Base-by-base conservation (phyloP, 1,139 yeast genomes). In the Hyphopichia khmerensis region DNA sequence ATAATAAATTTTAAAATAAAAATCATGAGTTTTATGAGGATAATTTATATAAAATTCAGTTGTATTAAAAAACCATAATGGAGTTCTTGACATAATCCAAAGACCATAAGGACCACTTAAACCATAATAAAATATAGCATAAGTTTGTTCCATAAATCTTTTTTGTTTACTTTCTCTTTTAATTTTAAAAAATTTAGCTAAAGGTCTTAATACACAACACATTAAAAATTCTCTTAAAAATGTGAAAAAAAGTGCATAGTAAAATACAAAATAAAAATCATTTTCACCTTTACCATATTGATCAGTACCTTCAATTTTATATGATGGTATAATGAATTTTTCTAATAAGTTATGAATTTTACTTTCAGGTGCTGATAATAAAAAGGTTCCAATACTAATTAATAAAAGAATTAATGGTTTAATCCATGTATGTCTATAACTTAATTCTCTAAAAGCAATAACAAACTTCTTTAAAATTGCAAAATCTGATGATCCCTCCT, bases 61-160 rank as follows among this genome's bases (percentile, higher is more conserved):
- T 7, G 97, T 93, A 60, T 87, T 77, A 64, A 93, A 93, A 60
- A 74, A 85, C 98, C 98, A 91, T 49, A 93, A 62, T 38, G 95
- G 96, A 35, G 86, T 77, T 40, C 77, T 72, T n/a, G 63, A 60
- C 99, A 93, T 91, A 52, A 93, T 87, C 73, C 83, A 90, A 45
- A 93, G 70, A 2, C 99, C 99, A 49, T 85, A 74, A 0, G 96
- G 93, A 11, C 96, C 96, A 29, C 88, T 75, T 13, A 82, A 51
- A 19, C 93, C 88, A 57, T 86, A 90, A 65, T 95, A 93, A 46
- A 87, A 66, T 54, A 89, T 77, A 3, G 95, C 80, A 60, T 91
- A 93, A 9, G 91, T 77, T 68, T 93, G 99, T 63, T 93, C 99
- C 86, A 89, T 82, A 63, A 93, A 89, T 59, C 99, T 79, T 49